Evolutionary conservation across 2,329 filamentous ascomycete species (phyloP).

Genomic region (Cladosporium sp.): DNA sequence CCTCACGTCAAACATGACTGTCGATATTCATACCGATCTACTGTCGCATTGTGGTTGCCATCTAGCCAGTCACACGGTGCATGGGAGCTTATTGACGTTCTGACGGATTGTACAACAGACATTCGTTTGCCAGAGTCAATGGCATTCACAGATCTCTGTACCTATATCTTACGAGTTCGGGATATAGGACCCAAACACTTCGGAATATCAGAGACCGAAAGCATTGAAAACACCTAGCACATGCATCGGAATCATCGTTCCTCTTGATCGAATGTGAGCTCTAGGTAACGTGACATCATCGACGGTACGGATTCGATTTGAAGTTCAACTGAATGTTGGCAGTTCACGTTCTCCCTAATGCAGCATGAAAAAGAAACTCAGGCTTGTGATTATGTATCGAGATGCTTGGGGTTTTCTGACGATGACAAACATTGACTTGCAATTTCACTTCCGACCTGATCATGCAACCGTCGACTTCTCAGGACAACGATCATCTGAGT

Average conservation of each 20-base stretch:
- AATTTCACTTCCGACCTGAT: not conserved
- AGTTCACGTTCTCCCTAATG: not conserved
- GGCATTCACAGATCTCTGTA: not conserved
- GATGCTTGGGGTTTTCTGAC: not conserved
- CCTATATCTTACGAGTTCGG: not conserved
- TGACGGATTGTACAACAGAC: not conserved
- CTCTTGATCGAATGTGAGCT: not conserved
- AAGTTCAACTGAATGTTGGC: not conserved
- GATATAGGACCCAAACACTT: not conserved
- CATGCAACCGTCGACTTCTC: not conserved
- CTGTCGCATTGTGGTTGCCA: not conserved
- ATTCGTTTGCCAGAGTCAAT: not conserved
- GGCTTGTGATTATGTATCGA: not conserved
- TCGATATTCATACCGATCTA: not conserved
- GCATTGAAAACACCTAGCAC: not conserved
- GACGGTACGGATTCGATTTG: not conserved
- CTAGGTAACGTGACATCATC: not conserved
- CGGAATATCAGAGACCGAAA: not conserved
- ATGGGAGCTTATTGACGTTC: not conserved
- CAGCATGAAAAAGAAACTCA: not conserved
- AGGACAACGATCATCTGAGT: not conserved
- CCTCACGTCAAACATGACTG: not conserved
- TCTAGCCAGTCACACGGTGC: not conserved
- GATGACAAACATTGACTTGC: not conserved
- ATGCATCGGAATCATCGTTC: not conserved